A percentile compares a stretch with the other conserved stretches of the same genome.
phyloP scores from a whole-genome alignment of 352 stramenopile species.

The Globisporangium uncinulatum region DNA sequence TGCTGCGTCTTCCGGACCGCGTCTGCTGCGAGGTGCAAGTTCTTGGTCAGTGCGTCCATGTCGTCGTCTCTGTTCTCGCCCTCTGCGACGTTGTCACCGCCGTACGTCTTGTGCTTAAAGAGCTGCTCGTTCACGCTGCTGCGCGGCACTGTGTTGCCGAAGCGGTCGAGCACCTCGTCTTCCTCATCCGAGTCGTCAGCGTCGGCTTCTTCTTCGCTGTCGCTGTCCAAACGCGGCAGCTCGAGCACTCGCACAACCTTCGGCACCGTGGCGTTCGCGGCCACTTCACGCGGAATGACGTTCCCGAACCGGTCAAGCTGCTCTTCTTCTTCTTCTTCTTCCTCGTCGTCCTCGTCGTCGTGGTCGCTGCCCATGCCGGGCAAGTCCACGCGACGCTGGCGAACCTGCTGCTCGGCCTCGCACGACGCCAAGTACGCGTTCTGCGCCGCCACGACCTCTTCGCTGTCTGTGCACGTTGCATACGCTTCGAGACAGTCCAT shows the following conservation, averaged over 20 bases:
- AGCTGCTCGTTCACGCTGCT: conserved; percentile 24
- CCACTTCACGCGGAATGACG: not conserved
- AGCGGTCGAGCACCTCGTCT: conserved; percentile 16
- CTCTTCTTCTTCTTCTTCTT: conserved; percentile 11
- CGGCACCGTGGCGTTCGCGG: not conserved
- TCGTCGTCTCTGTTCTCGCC: conserved; percentile 30
- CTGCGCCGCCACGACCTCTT: conserved; percentile 69
- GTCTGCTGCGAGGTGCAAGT: conserved; percentile 39
- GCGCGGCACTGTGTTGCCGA: conserved; percentile 9
- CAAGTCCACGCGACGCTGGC: conserved; percentile 45
- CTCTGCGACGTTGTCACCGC: conserved; percentile 6
- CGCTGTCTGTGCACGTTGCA: conserved; percentile 58
- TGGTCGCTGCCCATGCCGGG: conserved; percentile 55
- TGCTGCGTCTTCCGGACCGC: conserved; percentile 60
- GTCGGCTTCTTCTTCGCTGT: conserved; percentile 21
- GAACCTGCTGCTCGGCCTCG: conserved; percentile 51
- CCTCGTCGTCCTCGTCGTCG: conserved; percentile 40
- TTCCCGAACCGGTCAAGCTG: conserved; percentile 13
- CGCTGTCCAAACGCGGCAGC: conserved; percentile 16
- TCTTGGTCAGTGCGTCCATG: conserved; percentile 48
- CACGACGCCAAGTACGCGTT: conserved; percentile 65
- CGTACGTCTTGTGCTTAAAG: conserved; percentile 49
- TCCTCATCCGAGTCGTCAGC: conserved; percentile 7
- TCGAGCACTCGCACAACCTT: conserved; percentile 18
- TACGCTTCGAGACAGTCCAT: conserved; percentile 89